A percentile compares a stretch with the other conserved stretches of the same genome.
Evolutionary conservation across 352 stramenopile genomes (phyloP).

Genomic region (Globisporangium cylindrosporum): DNA sequence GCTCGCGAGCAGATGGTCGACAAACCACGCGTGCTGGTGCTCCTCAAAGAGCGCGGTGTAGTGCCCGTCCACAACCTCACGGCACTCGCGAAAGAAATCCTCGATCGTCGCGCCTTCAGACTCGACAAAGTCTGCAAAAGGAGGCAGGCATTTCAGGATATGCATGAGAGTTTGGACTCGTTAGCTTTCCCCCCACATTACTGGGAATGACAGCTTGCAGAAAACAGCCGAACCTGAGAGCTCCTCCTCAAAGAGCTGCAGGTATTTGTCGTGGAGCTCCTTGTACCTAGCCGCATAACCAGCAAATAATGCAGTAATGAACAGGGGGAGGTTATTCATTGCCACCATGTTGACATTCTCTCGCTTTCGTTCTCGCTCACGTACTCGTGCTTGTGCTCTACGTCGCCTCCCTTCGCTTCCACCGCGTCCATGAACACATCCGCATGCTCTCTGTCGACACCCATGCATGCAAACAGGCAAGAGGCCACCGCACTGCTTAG

Average conservation of each 20-base stretch:
- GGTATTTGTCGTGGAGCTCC: conserved; percentile 64
- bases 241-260: conserved; percentile 69
- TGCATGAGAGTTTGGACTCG: background rate
- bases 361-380: background rate
- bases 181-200: background rate
- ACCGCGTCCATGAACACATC: conserved; percentile 55
- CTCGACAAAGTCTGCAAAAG: conserved; percentile 52
- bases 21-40: conserved; percentile 66
- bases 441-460: conserved; percentile 39
- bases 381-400: conserved; percentile 79
- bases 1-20: conserved; percentile 70
- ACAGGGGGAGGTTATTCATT: background rate
- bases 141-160: background rate
- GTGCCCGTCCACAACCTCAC: conserved; percentile 59
- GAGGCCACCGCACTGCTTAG: background rate
- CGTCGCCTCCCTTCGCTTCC: conserved; percentile 54
- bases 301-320: background rate
- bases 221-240: conserved; percentile 27
- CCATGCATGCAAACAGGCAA: background rate
- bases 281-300: conserved; percentile 44
- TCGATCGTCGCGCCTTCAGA: conserved; percentile 57
- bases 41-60: conserved; percentile 65
- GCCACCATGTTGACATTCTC: background rate
- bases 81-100: conserved; percentile 70
- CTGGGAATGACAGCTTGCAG: background rate